Conservation (phyloP, 352 stramenopile species). For the Phytophthora foliorum region DNA sequence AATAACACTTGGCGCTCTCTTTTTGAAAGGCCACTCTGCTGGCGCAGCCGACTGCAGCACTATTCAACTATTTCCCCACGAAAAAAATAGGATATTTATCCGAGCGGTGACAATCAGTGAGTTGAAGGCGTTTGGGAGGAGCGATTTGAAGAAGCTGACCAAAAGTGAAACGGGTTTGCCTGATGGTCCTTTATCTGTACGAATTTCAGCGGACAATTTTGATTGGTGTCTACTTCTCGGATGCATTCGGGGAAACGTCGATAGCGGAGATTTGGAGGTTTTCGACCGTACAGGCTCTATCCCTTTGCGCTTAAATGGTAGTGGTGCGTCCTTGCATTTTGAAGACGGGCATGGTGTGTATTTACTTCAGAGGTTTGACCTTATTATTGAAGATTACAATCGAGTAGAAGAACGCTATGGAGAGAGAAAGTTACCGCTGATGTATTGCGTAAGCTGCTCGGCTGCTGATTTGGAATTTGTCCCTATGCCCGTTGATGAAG, state of each 20-base stretch:
- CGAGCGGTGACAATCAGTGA: slow-evolving; percentile 36
- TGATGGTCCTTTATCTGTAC: slow-evolving; percentile 11
- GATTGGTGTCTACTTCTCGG: slow-evolving; percentile 51
- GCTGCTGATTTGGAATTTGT: slow-evolving; percentile 34
- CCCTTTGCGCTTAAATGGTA: slow-evolving; percentile 30
- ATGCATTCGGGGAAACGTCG: slow-evolving; percentile 42
- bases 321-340: slow-evolving; percentile 2
- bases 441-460: slow-evolving; percentile 38
- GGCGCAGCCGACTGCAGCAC: slow-evolving; percentile 22
- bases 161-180: not conserved
- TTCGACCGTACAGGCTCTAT: slow-evolving; percentile 55
- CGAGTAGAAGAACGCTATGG: not conserved
- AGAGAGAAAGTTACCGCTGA: slow-evolving; percentile 23
- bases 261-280: slow-evolving; percentile 51
- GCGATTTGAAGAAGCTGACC: slow-evolving; percentile 11
- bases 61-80: slow-evolving; percentile 18
- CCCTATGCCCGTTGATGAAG: slow-evolving; percentile 28
- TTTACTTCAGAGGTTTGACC: slow-evolving; percentile 44
- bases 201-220: slow-evolving; percentile 30
- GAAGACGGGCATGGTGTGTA: slow-evolving; percentile 30
- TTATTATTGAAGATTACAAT: slow-evolving; percentile 44
- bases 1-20: slow-evolving; percentile 49
- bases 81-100: slow-evolving; percentile 23
- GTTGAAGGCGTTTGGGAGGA: slow-evolving; percentile 26
- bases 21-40: slow-evolving; percentile 44